A percentile compares a stretch with the other conserved stretches of the same genome.
phyloP scores from a whole-genome alignment of 495 filamentous ascomycete genomes.

The Penicillium lagena region DNA sequence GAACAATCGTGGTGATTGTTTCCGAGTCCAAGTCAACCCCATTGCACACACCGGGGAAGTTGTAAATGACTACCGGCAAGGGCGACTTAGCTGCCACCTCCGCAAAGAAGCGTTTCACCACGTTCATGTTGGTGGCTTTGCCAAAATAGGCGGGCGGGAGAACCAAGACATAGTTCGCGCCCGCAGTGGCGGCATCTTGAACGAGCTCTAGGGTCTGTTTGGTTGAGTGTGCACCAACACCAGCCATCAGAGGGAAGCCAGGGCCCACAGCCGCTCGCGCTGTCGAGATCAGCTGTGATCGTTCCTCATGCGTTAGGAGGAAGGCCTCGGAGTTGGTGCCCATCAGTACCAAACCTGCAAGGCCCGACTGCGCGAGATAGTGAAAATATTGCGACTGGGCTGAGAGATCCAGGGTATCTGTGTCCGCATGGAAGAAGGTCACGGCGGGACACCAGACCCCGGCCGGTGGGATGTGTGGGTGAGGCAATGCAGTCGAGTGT shows the following conservation, averaged over 20 bases:
- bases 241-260: constrained; percentile 54
- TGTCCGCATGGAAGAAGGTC: constrained; percentile 47
- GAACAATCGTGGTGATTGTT: constrained; percentile 45
- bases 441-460: constrained; percentile 36
- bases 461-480: constrained; percentile 11
- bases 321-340: constrained; percentile 64
- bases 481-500: constrained; percentile 8
- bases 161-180: constrained; percentile 55
- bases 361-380: constrained; percentile 47
- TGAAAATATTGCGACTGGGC: constrained; percentile 47
- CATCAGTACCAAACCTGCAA: constrained; percentile 53
- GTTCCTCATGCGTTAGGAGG: constrained; percentile 56
- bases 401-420: constrained; percentile 43
- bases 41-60: constrained; percentile 68
- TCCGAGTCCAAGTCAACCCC: constrained; percentile 63
- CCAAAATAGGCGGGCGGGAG: constrained; percentile 62
- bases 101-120: constrained; percentile 55
- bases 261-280: constrained; percentile 48
- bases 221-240: constrained; percentile 58
- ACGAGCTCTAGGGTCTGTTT: constrained; percentile 55
- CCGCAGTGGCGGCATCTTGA: constrained; percentile 48
- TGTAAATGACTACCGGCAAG: constrained; percentile 61
- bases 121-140: constrained; percentile 47
- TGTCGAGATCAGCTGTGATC: constrained; percentile 39
- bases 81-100: constrained; percentile 46